Conservation (phyloP, 768 basidiomycete species). For the Lepiota venenata region DNA sequence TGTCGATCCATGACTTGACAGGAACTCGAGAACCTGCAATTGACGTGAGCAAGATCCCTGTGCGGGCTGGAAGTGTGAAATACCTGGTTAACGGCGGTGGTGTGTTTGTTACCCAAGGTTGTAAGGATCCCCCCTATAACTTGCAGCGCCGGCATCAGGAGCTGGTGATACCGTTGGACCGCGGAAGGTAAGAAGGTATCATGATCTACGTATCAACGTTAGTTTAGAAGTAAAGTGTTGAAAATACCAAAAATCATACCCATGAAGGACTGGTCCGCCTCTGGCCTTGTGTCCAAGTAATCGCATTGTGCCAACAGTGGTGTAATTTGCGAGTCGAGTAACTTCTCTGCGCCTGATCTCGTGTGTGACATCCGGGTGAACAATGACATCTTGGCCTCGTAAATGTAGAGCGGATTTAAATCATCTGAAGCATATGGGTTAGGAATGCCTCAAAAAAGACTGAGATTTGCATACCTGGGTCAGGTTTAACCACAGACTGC, state of each 20-base stretch:
- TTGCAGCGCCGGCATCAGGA: slow-evolving; percentile 85
- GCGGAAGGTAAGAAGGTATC: slow-evolving; percentile 88
- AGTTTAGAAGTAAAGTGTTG: not conserved
- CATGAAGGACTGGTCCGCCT: slow-evolving; percentile 77
- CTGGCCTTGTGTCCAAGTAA: slow-evolving; percentile 82
- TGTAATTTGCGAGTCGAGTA: slow-evolving; percentile 76
- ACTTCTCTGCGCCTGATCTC: slow-evolving; percentile 76
- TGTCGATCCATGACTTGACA: slow-evolving; percentile 81
- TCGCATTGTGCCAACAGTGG: slow-evolving; percentile 79
- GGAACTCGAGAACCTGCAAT: slow-evolving; percentile 70
- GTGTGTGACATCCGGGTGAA: slow-evolving; percentile 84
- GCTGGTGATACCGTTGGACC: slow-evolving; percentile 86
- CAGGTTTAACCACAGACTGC: slow-evolving; percentile 77
- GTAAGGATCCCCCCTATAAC: slow-evolving; percentile 74
- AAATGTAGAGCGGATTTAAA: slow-evolving; percentile 88
- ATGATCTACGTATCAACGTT: slow-evolving; percentile 45
- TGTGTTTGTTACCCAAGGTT: slow-evolving; percentile 68
- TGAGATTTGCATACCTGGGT: slow-evolving; percentile 64
- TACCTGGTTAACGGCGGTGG: slow-evolving; percentile 69
- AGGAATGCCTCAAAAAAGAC: not conserved
- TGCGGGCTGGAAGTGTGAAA: slow-evolving; percentile 11
- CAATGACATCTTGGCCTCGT: slow-evolving; percentile 91
- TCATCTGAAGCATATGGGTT: slow-evolving; percentile 53
- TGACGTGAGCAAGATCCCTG: not conserved
- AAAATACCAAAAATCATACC: slow-evolving; percentile 36